A percentile compares a stretch with the other conserved stretches of the same genome.
phyloP scores from a whole-genome alignment of 768 basidiomycete species.

The Leccinum longicurvipes region DNA sequence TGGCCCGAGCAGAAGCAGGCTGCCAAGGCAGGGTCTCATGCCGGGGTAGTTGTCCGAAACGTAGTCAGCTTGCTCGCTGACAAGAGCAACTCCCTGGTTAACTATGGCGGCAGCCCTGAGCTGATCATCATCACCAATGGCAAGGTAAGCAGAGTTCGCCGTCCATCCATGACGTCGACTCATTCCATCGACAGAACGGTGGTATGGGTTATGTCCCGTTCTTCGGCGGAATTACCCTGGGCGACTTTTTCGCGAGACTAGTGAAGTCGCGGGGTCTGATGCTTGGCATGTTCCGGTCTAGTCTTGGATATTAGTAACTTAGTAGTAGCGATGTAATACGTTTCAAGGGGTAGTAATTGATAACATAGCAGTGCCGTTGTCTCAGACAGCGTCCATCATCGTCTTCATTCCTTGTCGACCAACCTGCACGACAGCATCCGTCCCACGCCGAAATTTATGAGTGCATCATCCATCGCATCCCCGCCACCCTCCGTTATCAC shows the following conservation, averaged over 20 bases:
- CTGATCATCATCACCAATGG: conserved; percentile 54
- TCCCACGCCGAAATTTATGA: conserved; percentile 12
- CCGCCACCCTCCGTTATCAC: conserved; percentile 24
- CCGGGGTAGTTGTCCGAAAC: conserved; percentile 45
- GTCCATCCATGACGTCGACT: neutral
- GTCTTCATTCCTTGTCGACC: conserved; percentile 11
- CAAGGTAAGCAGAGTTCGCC: conserved; percentile 37
- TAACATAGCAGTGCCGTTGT: conserved; percentile 1
- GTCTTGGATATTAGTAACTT: conserved; percentile 27
- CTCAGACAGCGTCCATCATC: neutral
- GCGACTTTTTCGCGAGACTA: conserved; percentile 39
- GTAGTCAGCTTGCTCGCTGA: conserved; percentile 43
- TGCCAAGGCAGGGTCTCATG: conserved; percentile 47
- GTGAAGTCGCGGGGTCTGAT: conserved; percentile 39
- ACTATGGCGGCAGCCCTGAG: conserved; percentile 50
- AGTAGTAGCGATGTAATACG: conserved; percentile 8
- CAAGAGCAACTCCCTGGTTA: conserved; percentile 28
- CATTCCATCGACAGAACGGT: conserved; percentile 34
- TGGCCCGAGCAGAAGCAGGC: conserved; percentile 62
- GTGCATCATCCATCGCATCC: conserved; percentile 8
- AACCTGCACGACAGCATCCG: neutral
- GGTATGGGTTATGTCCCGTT: conserved; percentile 38
- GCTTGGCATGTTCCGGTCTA: conserved; percentile 26
- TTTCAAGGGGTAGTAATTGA: conserved; percentile 13
- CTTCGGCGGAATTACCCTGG: conserved; percentile 44